Conservation (phyloP, 1,284 basidiomycete species). For the Trichosporon coremiiforme region DNA sequence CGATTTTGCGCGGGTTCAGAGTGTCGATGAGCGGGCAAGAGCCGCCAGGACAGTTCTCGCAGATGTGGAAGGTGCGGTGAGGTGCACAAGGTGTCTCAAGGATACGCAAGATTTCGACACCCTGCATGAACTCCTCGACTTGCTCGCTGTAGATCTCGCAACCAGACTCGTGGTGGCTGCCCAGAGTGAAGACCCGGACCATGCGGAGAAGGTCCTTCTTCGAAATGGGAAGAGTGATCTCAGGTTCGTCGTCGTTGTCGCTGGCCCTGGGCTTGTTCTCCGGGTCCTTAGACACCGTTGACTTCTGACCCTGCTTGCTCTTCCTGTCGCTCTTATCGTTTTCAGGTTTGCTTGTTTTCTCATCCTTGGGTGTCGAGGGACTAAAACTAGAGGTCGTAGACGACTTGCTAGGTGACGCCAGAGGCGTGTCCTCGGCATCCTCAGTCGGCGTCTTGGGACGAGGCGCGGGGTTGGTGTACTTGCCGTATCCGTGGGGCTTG, state of each 20-base stretch:
- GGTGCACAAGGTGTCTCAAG: background rate
- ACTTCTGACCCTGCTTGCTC: background rate
- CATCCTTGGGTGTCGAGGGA: background rate
- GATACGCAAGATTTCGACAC: conserved; percentile 12
- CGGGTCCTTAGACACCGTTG: too few species aligned
- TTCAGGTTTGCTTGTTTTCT: background rate
- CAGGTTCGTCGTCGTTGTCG: background rate
- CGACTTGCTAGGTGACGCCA: conserved; percentile 2
- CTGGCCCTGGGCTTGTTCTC: background rate
- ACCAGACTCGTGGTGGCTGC: background rate
- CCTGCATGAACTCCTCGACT: background rate
- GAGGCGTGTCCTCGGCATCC: background rate
- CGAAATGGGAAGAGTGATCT: background rate
- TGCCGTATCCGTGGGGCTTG: conserved; percentile 1
- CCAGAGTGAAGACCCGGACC: conserved; percentile 5
- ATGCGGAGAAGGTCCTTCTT: background rate
- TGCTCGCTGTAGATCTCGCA: background rate
- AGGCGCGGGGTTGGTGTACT: background rate
- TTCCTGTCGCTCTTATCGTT: background rate
- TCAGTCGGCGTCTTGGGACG: background rate
- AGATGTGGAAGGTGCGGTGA: background rate
- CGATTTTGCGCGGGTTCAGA: conserved; percentile 16
- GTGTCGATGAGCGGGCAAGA: conserved; percentile 6
- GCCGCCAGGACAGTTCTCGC: background rate
- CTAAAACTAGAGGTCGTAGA: background rate